Conservation (phyloP, 2,329 filamentous ascomycete species). For the Karstenula rhodostoma region DNA sequence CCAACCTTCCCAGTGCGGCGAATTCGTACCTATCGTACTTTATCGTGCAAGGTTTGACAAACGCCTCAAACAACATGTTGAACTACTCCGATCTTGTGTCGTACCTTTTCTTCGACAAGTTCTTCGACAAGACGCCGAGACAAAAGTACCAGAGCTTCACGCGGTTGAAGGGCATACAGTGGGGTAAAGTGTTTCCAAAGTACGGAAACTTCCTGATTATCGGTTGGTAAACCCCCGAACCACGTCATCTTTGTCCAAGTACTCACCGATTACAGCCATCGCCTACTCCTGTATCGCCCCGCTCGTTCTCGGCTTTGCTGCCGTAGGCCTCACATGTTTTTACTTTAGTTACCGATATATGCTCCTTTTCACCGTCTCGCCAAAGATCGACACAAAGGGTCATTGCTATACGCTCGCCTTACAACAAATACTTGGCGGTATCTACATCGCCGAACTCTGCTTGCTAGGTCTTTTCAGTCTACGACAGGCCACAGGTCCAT, state of each 20-base stretch:
- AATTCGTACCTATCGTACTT: conserved; percentile 98
- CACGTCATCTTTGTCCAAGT: background rate
- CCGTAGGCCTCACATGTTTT: conserved; percentile 79
- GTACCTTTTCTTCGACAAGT: conserved; percentile 75
- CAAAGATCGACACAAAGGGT: conserved; percentile 84
- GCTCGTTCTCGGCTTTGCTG: conserved; percentile 82
- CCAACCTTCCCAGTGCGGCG: conserved; percentile 80
- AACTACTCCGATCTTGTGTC: conserved; percentile 78
- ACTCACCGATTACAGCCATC: conserved; percentile 63
- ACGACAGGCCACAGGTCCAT: conserved; percentile 43
- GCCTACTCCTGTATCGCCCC: conserved; percentile 89
- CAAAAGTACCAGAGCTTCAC: conserved; percentile 49
- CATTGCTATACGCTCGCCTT: conserved; percentile 87
- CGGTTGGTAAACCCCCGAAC: conserved; percentile 33
- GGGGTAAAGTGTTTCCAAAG: conserved; percentile 53
- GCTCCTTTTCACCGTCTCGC: conserved; percentile 84
- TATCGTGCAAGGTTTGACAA: conserved; percentile 85
- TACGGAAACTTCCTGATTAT: conserved; percentile 53
- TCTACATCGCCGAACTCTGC: conserved; percentile 84
- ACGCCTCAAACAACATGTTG: conserved; percentile 77
- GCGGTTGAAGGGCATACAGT: conserved; percentile 44
- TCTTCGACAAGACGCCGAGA: conserved; percentile 76
- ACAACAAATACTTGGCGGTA: conserved; percentile 82
- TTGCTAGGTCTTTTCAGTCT: conserved; percentile 80
- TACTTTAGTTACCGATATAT: conserved; percentile 93